These are phyloP conservation scores for Suillus fuscotomentosus DNA, from an alignment of 768 basidiomycete genomes.

Conservation along the genomic window DNA sequence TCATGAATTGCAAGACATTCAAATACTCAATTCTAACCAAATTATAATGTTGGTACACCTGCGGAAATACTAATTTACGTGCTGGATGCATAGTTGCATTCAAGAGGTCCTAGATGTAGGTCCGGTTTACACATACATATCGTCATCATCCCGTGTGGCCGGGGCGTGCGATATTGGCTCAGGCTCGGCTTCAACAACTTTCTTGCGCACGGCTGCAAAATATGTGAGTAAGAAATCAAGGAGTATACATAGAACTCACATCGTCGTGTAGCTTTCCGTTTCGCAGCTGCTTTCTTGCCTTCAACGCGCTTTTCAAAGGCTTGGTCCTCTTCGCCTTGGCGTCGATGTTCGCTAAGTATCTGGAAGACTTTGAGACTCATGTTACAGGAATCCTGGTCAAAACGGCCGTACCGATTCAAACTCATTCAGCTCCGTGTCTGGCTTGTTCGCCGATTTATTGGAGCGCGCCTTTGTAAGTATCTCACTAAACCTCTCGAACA, in stretches of 20 bases:
- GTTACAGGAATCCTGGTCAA: neutral
- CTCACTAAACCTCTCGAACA: slow-evolving; percentile 81
- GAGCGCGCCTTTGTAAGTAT: slow-evolving; percentile 91
- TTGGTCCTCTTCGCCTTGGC: slow-evolving; percentile 89
- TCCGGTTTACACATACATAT: slow-evolving; percentile 22
- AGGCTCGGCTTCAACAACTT: slow-evolving; percentile 18
- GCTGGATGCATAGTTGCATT: neutral
- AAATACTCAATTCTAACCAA: neutral
- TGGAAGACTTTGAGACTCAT: slow-evolving; percentile 24
- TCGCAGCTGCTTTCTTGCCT: slow-evolving; percentile 77
- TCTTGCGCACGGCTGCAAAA: slow-evolving; percentile 30
- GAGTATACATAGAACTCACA: slow-evolving; percentile 28
- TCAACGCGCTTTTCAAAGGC: slow-evolving; percentile 85
- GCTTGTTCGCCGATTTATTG: slow-evolving; percentile 91
- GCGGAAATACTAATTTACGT: neutral
- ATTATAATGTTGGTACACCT: neutral
- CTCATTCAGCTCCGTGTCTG: slow-evolving; percentile 91
- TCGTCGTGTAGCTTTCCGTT: slow-evolving; percentile 62
- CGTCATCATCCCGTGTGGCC: slow-evolving; percentile 17
- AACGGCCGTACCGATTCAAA: slow-evolving; percentile 70
- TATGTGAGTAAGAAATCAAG: neutral
- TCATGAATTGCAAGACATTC: neutral
- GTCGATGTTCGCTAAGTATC: slow-evolving; percentile 82
- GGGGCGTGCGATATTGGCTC: slow-evolving; percentile 12
- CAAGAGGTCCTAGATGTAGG: neutral